Base-by-base conservation (phyloP, 352 stramenopile genomes). In the Pythium guiyangense region DNA sequence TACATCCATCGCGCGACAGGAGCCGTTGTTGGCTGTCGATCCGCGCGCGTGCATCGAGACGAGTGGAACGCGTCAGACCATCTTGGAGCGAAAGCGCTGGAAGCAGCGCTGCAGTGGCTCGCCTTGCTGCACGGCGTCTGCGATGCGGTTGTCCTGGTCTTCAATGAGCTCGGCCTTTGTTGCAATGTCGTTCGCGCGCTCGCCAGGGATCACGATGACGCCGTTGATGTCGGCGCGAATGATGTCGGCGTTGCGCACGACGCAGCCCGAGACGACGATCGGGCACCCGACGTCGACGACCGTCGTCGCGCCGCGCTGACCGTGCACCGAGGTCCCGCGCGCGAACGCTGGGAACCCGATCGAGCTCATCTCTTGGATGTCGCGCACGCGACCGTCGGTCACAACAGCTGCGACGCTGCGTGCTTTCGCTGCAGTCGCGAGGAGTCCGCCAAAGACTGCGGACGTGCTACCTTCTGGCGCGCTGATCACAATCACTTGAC, bases 211-310 rank as follows among this genome's bases (percentile, higher is more conserved):
- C 49, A 92, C 84, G 42, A 94, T 59, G 25, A 92, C 84, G 29
- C 84, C 84, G 62, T 94, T 94, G 49, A 92, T 73, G 59, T 94
- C 84, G 18, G 74, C 84, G 27, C 80, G 84, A 52, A 94, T 88
- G 54, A 94, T 90, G 57, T 94, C 84, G 27, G 69, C 69, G 46
- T 79, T 86, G 49, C 84, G 81, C 50, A 94, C 81, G 25, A 94
- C 79, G 56, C 84, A 91, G 44, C 79, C 84, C 14, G 77, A 67
- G 43, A 94, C 77, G 1, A 86, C 72, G 27, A 94, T 70, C 4
- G 81, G 78, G 27, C 69, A 71, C 31, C 81, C 83, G 17, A 94
- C 79, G 52, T 90, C 75, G 17, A 79, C 81, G 17, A 93, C 78
- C 0, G 79, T 81, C 10, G 75, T 90, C 0, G 78, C 60, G 25